phyloP scores from a whole-genome alignment of 1,139 yeast genomes.

The Kurtzmaniella quercitrusa region DNA sequence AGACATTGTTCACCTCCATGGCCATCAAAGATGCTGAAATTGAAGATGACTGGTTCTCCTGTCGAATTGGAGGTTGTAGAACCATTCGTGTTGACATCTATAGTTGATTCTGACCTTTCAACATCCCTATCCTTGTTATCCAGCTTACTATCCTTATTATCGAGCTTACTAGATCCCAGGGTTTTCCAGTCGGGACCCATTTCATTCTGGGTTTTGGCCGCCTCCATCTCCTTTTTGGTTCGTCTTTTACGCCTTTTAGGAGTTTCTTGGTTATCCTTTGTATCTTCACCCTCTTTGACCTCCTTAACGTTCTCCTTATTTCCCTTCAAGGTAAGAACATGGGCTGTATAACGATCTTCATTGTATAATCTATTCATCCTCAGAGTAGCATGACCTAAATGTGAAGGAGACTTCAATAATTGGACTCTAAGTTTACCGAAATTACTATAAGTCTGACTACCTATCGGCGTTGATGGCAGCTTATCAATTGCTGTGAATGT shows the following conservation, averaged over 20 bases:
- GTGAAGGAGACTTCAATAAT: constrained; percentile 64
- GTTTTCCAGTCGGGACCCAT: neutral
- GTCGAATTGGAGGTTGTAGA: constrained; percentile 4
- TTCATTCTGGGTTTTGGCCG: neutral
- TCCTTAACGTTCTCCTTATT: constrained; percentile 12
- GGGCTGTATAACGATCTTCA: constrained; percentile 74
- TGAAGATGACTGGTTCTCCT: constrained; percentile 36
- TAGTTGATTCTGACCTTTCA: no score
- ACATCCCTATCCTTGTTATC: no score
- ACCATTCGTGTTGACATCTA: no score
- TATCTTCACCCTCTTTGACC: neutral
- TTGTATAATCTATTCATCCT: constrained; percentile 74
- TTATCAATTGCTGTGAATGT: constrained; percentile 26
- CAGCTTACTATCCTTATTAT: no score
- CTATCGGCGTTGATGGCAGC: constrained; percentile 10
- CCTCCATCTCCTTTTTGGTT: neutral
- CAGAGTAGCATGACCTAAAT: constrained; percentile 75
- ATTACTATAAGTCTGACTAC: constrained; percentile 13
- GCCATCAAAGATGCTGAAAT: constrained; percentile 82
- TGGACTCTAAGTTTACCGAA: constrained; percentile 41
- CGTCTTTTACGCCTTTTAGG: neutral
- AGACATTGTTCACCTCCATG: constrained; percentile 87
- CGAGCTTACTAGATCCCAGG: neutral
- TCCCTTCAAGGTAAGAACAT: constrained; percentile 34
- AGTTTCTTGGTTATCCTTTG: neutral